Base-by-base conservation (phyloP, 306 rosid genomes). In the Begonia loranthoides region DNA sequence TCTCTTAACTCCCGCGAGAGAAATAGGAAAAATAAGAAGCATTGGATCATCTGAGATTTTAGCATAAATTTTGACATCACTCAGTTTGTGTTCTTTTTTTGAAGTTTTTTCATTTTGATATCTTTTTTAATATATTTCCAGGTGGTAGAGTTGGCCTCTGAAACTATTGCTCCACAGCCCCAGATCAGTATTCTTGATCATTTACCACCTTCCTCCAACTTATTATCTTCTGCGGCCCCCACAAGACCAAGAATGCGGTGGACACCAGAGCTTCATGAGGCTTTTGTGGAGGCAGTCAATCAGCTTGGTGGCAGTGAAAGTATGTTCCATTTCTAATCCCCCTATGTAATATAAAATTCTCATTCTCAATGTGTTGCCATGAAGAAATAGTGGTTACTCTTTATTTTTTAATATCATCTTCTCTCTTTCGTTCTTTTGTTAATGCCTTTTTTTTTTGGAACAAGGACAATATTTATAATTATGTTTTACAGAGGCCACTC, bases 231-330 rank as follows among this genome's bases (percentile, higher is more conserved):
- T 51, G 79, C 70, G 53, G 52, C 86, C 12, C 64, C 93, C 60
- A 54, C 72, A 22, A 87, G 87, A 72, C 56, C 86, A 28, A 75
- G 99, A 71, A 90, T 90, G 95, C 94, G 99, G 33, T 90, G 99
- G 99, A 82, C 94, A 10, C 99, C 80, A 41, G 95, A 90, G 69
- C 99, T 90, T 58, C 99, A 90, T 0, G 92, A 82, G 71, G 82
- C 94, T 58, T 90, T 90, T 66, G 94, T 90, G 54, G 94, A 80
- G 76, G 94, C 99, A 21, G 95, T 82, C 63, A 64, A 69, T 76
- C 77, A 77, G 17, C 92, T 90, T 66, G 99, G 95, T 60, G 99
- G 99, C 52, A 61, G 86, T 43, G 99, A 86, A 66, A 71, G 95
- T 79, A 77, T 46, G 86, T 79, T 61, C 45, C 39, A 50, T 41